These are phyloP conservation scores for Alternaria sp. DNA, from an alignment of 2,329 filamentous ascomycete genomes.

Conservation along the genomic window DNA sequence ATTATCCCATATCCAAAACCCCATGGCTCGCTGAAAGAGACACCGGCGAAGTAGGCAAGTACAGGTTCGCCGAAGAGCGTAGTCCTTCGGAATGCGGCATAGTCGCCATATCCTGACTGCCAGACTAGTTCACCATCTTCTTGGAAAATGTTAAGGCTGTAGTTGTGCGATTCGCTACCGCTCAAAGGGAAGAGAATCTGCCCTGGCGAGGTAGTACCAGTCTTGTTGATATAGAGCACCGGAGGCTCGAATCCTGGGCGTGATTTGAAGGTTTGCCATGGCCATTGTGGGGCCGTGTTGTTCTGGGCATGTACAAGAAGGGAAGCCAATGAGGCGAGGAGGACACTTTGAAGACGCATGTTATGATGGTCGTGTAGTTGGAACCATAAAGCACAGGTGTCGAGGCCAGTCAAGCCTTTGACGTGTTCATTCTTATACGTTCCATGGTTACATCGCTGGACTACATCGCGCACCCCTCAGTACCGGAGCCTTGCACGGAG, in stretches of 20 bases:
- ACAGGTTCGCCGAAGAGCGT: slow-evolving; percentile 7
- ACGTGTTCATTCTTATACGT: background rate
- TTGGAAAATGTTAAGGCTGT: slow-evolving; percentile 17
- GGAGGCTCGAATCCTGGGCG: slow-evolving; percentile 16
- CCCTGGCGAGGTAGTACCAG: slow-evolving; percentile 5
- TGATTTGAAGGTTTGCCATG: slow-evolving; percentile 20
- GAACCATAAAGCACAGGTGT: background rate
- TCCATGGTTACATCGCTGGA: background rate
- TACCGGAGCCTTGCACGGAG: background rate
- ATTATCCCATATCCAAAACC: slow-evolving; percentile 7
- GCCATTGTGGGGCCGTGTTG: slow-evolving; percentile 6
- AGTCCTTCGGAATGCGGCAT: slow-evolving; percentile 3
- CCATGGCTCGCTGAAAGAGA: slow-evolving; percentile 1
- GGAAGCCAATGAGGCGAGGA: background rate
- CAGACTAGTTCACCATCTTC: slow-evolving; percentile 8
- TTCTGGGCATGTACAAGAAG: background rate
- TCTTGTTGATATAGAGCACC: slow-evolving; percentile 10
- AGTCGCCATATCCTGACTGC: slow-evolving; percentile 4
- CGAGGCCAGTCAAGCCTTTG: background rate
- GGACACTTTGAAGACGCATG: background rate
- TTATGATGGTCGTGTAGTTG: background rate
- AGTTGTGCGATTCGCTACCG: slow-evolving; percentile 12
- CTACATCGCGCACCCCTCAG: background rate
- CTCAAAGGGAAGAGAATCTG: slow-evolving; percentile 15
- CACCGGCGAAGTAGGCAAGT: background rate